phyloP scores from a whole-genome alignment of 805 yeast species.

The Schwanniomyces occidentalis region DNA sequence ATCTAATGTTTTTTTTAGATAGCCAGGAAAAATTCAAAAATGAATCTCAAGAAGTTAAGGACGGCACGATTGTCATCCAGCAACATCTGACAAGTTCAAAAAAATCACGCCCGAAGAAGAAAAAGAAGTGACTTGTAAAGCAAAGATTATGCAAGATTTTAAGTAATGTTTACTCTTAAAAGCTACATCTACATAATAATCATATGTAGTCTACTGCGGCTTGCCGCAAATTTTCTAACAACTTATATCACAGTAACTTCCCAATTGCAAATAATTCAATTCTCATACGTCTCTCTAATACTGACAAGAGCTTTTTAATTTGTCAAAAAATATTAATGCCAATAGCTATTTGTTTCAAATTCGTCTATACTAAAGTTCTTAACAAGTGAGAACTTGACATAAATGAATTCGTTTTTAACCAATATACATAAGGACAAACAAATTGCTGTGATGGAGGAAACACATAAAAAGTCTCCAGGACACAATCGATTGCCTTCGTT shows the following conservation, averaged over 20 bases:
- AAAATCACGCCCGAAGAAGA: constrained; percentile 15
- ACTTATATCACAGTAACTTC: background rate
- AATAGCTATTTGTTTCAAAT: too few relatives aligned
- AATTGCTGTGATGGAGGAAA: constrained; percentile 1
- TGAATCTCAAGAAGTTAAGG: constrained; percentile 68
- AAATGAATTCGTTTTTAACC: too few relatives aligned
- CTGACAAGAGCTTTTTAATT: too few relatives aligned
- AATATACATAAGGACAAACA: background rate
- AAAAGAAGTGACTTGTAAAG: constrained; percentile 12
- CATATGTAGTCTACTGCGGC: constrained; percentile 4
- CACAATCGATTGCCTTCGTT: constrained; percentile 4
- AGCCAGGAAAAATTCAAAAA: constrained; percentile 70
- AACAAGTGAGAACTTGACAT: too few relatives aligned
- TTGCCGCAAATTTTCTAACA: too few relatives aligned
- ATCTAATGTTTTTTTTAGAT: constrained; percentile 78
- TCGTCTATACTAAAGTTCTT: too few relatives aligned
- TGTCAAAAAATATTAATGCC: too few relatives aligned
- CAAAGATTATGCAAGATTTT: too few relatives aligned
- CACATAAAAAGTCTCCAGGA: background rate
- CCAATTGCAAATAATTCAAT: background rate
- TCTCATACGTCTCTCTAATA: too few relatives aligned
- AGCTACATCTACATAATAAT: too few relatives aligned
- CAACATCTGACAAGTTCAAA: constrained; percentile 17
- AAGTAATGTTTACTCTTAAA: too few relatives aligned
- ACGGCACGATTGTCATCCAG: constrained; percentile 63